Percentiles rank a stretch among this genome's conserved stretches.
These are phyloP conservation scores for Elongisporangium senticosum DNA, from an alignment of 352 stramenopile genomes.

Conservation along the genomic window DNA sequence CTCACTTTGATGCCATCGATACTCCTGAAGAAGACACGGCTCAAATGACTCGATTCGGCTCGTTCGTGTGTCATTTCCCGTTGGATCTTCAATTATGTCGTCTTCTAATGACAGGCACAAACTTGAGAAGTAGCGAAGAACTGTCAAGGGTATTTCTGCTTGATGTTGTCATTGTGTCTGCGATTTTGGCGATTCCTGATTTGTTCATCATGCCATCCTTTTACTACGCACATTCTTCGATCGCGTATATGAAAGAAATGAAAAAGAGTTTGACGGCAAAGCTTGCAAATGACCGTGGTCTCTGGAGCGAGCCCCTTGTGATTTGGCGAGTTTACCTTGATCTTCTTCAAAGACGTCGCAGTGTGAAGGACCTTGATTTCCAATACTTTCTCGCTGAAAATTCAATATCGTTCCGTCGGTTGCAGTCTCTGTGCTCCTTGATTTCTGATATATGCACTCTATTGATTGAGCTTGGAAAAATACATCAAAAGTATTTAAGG, in stretches of 20 bases:
- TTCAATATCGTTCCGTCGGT: slow-evolving; percentile 64
- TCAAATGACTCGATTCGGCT: slow-evolving; percentile 67
- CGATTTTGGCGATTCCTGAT: slow-evolving; percentile 61
- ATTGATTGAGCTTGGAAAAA: slow-evolving; percentile 48
- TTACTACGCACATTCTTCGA: slow-evolving; percentile 61
- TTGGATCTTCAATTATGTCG: slow-evolving; percentile 71
- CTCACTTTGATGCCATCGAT: slow-evolving; percentile 34
- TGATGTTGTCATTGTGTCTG: slow-evolving; percentile 60
- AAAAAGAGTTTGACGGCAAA: slow-evolving; percentile 68
- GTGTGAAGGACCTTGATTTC: slow-evolving; percentile 32
- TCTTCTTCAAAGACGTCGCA: too few species aligned
- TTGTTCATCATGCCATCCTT: slow-evolving; percentile 77
- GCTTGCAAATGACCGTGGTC: slow-evolving; percentile 43
- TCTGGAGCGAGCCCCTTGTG: slow-evolving; percentile 74
- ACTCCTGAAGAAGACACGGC: slow-evolving; percentile 42
- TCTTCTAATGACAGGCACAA: slow-evolving; percentile 58
- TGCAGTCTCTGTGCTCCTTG: slow-evolving; percentile 69
- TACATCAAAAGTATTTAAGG: slow-evolving; percentile 23
- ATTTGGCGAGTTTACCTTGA: slow-evolving; percentile 68
- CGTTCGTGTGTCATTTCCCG: slow-evolving; percentile 75
- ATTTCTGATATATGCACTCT: slow-evolving; percentile 73
- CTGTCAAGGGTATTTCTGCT: slow-evolving; percentile 36
- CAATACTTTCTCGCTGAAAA: slow-evolving; percentile 35
- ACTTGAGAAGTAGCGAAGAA: slow-evolving; percentile 25
- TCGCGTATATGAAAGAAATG: slow-evolving; percentile 71